Percentiles rank a stretch among this genome's conserved stretches.
Evolutionary conservation across 2,329 filamentous ascomycete genomes (phyloP).

Genomic region (Harringtonia aguacate): DNA sequence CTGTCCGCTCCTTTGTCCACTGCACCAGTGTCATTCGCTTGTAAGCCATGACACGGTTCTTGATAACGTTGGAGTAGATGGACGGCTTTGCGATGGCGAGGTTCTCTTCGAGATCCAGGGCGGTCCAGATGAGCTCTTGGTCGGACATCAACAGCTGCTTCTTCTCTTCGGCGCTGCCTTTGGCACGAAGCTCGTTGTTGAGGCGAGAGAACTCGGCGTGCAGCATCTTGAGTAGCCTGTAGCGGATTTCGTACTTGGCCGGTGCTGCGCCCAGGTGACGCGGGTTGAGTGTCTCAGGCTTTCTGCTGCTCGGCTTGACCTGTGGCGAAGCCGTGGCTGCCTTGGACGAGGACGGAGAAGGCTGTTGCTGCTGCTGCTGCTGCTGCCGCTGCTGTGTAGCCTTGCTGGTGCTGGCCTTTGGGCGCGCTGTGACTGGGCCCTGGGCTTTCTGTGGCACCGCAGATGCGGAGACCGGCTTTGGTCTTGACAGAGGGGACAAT

Average conservation of each 20-base stretch:
- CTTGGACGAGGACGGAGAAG: background rate
- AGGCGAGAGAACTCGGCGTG: constrained; percentile 56
- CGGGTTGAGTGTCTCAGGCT: constrained; percentile 53
- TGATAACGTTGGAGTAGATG: constrained; percentile 78
- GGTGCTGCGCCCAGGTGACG: constrained; percentile 50
- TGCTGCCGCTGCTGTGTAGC: background rate
- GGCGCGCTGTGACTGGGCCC: background rate
- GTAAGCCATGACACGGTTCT: constrained; percentile 65
- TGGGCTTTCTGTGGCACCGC: background rate
- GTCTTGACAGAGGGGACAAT: background rate
- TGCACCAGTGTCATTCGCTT: constrained; percentile 62
- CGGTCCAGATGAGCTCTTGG: constrained; percentile 56
- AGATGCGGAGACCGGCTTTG: background rate
- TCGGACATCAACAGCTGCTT: constrained; percentile 46
- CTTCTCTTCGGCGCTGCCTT: constrained; percentile 35
- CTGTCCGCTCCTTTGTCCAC: constrained; percentile 54
- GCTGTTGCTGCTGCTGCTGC: background rate
- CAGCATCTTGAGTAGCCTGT: constrained; percentile 49
- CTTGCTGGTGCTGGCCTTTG: background rate
- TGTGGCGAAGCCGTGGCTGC: background rate
- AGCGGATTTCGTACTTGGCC: constrained; percentile 43
- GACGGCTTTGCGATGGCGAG: constrained; percentile 53
- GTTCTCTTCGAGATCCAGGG: constrained; percentile 70
- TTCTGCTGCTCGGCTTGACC: constrained; percentile 14
- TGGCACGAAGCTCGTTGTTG: constrained; percentile 50